Conservation (phyloP, 352 stramenopile genomes). For the Globisporangium abappressorium region DNA sequence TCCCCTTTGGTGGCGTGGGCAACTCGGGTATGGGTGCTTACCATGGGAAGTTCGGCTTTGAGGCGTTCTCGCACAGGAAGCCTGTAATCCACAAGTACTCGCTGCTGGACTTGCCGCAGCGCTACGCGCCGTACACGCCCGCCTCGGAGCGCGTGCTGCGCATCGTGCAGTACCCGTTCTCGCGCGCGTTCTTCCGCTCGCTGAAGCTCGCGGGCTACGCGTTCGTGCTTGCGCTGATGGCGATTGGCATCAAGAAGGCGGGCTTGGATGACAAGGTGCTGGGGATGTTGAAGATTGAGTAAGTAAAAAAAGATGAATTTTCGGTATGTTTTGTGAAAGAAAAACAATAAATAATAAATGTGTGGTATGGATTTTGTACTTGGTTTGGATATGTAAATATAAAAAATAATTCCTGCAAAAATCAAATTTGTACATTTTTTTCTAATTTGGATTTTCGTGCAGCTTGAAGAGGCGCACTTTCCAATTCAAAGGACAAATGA, state of each 20-base stretch:
- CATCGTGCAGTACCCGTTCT: constrained; percentile 45
- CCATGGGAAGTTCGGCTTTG: constrained; percentile 79
- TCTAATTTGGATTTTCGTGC: too few relatives aligned
- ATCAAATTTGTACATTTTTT: not conserved
- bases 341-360: not conserved
- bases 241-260: constrained; percentile 5
- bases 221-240: not conserved
- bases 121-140: constrained; percentile 49
- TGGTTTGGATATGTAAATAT: not conserved
- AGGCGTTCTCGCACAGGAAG: constrained; percentile 75
- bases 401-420: not conserved
- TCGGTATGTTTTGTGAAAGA: not conserved
- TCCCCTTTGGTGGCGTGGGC: constrained; percentile 86
- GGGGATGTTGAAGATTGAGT: constrained; percentile 1
- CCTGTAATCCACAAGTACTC: constrained; percentile 66
- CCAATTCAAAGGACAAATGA: not conserved
- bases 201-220: constrained; percentile 6
- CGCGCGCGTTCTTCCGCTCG: constrained; percentile 14
- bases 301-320: not conserved
- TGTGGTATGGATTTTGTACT: not conserved
- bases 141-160: constrained; percentile 32
- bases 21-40: constrained; percentile 80
- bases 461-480: too few relatives aligned
- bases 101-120: constrained; percentile 45
- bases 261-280: not conserved